Conservation (phyloP, 345 rosid species). For the Turritis glabra region DNA sequence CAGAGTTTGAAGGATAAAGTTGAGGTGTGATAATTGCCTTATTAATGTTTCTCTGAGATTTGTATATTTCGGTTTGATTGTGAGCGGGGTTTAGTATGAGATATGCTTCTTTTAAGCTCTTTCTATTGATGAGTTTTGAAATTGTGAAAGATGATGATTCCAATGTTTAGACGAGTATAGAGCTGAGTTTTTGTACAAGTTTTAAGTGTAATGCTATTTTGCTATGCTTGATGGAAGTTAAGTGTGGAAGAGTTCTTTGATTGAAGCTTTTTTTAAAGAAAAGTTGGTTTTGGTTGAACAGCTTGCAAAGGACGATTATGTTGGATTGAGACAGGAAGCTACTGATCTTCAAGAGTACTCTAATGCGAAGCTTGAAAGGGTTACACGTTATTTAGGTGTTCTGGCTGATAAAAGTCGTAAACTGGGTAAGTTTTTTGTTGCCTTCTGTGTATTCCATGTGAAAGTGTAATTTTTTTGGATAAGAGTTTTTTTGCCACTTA, state of each 20-base stretch:
- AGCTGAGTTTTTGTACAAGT: neutral
- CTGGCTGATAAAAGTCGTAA: constrained; percentile 82
- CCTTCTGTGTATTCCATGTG: neutral
- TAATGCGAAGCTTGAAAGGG: constrained; percentile 87
- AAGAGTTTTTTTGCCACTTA: too few relatives aligned
- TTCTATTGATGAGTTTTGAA: neutral
- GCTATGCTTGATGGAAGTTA: neutral
- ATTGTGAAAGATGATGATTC: neutral
- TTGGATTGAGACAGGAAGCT: constrained; percentile 88
- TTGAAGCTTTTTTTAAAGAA: neutral
- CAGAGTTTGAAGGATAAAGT: constrained; percentile 33
- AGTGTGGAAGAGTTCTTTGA: constrained; percentile 6
- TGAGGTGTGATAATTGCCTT: constrained; percentile 30
- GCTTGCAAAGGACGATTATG: constrained; percentile 77
- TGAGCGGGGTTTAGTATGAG: neutral
- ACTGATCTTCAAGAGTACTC: constrained; percentile 88
- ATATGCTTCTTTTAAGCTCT: neutral
- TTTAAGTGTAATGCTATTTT: neutral
- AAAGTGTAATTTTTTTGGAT: too few relatives aligned
- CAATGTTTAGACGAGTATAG: neutral
- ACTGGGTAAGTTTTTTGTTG: constrained; percentile 53
- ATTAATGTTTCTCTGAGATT: neutral
- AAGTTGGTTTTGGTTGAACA: constrained; percentile 37
- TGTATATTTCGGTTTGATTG: constrained; percentile 3
- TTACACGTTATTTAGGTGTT: constrained; percentile 91